Evolutionary conservation across 73 alveolate genomes (phyloP), one percentile per base, ranked within the genome.

Genomic region (Diophrys sp.): DNA sequence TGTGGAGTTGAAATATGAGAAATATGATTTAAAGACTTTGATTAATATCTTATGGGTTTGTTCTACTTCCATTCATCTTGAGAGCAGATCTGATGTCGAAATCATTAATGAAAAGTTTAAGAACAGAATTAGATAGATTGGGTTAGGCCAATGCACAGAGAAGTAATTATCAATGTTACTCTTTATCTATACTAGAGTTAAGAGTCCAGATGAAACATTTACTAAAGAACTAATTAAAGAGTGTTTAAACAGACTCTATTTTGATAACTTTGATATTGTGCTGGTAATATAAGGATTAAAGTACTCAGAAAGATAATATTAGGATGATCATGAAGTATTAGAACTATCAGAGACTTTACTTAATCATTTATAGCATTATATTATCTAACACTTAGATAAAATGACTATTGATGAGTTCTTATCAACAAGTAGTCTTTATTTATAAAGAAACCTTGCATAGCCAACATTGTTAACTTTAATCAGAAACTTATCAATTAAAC

Each of bases 181-280:
- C 28, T 79, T 80, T 80, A 56, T 75, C 26, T 79, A 71, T 71
- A 68, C 82, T 14, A 79, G 88, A 71, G 69, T 54, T 79, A 73
- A 79, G 31, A 23, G 54, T 23, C 11, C 71, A 70, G 81, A 79
- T 30, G 27, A 8, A 67, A 33, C 69, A 24, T 79, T 79, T 44
- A 44, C 62, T 44, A 11, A 11, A 18, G 18, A 11, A 18, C n/a
- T 44, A 44, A 5, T 44, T 11, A 18, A 44, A 18, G 62, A 11
- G 62, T 11, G 5, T 44, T 11, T 44, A 18, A 11, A 44, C n/a
- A 44, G 62, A 44, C 18, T 11, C 5, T 5, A 18, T 5, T 44
- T 44, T 44, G 62, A 44, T 44, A 44, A 44, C 18, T 44, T 44
- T 18, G 62, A 44, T 44, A 18, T 44, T 44, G 18, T 44, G 5